These are phyloP conservation scores for Aspergillus sp. DNA, from an alignment of 2,329 filamentous ascomycete genomes.

Conservation along the genomic window DNA sequence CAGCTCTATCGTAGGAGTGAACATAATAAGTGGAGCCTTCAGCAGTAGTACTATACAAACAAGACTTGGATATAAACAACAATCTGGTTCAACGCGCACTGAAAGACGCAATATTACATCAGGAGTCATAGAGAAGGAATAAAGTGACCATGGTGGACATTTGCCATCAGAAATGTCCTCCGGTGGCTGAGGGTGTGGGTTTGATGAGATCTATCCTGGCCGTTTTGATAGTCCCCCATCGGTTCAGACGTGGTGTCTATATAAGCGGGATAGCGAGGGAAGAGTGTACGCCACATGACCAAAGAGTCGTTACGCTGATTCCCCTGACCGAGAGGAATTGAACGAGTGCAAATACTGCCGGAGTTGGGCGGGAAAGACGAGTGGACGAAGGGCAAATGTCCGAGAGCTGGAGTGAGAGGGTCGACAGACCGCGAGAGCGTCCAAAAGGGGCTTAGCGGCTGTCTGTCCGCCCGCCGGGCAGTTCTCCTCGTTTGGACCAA, in stretches of 20 bases:
- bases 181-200: background rate
- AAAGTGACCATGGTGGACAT: background rate
- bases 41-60: no score
- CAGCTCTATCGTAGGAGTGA: no score
- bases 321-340: constrained; percentile 47
- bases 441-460: constrained; percentile 31
- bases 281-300: background rate
- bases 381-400: background rate
- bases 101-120: no score
- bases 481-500: constrained; percentile 39
- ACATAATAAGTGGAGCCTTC: no score
- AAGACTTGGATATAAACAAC: no score
- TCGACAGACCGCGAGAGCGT: background rate
- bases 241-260: background rate
- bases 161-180: background rate
- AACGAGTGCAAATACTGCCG: constrained; percentile 65
- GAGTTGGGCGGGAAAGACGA: constrained; percentile 26
- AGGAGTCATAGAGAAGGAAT: background rate
- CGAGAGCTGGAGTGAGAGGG: background rate
- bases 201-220: background rate
- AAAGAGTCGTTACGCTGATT: constrained; percentile 25
- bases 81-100: no score
- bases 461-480: constrained; percentile 15
- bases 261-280: background rate
- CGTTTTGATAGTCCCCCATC: background rate